Percentiles rank a stretch among this genome's conserved stretches.
Conservation (phyloP, 257 asterid genomes). For the Rubia yunnanensis region DNA sequence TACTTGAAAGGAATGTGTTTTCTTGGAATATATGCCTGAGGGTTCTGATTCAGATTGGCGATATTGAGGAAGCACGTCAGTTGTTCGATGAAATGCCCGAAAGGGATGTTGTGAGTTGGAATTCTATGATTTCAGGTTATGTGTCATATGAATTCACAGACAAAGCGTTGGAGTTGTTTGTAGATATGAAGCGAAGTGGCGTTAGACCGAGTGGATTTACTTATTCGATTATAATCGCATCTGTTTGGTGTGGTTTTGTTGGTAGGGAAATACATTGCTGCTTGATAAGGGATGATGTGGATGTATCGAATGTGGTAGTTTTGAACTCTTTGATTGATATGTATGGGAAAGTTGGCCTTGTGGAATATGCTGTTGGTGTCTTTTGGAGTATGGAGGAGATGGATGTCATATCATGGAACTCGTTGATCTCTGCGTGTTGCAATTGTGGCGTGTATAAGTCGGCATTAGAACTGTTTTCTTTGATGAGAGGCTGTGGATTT, state of each 20-base stretch:
- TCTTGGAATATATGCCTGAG: conserved; percentile 63
- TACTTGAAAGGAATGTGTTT: conserved; percentile 30
- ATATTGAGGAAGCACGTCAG: conserved; percentile 29
- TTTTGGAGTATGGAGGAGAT: conserved; percentile 46
- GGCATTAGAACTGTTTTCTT: conserved; percentile 29
- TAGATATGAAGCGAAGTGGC: conserved; percentile 31
- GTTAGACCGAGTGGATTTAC: conserved; percentile 54
- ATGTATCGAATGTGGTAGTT: conserved; percentile 36
- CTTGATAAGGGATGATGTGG: conserved; percentile 37
- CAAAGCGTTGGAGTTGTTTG: conserved; percentile 33
- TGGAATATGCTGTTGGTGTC: conserved; percentile 47
- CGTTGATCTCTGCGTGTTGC: conserved; percentile 55
- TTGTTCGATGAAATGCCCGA: conserved; percentile 64
- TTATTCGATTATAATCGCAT: conserved; percentile 40
- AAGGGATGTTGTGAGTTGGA: conserved; percentile 65
- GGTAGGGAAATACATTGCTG: conserved; percentile 61
- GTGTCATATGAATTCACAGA: conserved; percentile 28
- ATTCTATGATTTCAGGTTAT: conserved; percentile 55
- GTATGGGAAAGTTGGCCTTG: conserved; percentile 59
- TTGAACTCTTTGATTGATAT: conserved; percentile 56
- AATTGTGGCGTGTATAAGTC: conserved; percentile 31
- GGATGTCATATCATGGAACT: conserved; percentile 67
- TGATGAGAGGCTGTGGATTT: conserved; percentile 37
- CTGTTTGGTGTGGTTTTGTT: conserved; percentile 26
- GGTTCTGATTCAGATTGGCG: conserved; percentile 15